phyloP scores from a whole-genome alignment of 129 eudicot species.

The Oenanthe sinensis region DNA sequence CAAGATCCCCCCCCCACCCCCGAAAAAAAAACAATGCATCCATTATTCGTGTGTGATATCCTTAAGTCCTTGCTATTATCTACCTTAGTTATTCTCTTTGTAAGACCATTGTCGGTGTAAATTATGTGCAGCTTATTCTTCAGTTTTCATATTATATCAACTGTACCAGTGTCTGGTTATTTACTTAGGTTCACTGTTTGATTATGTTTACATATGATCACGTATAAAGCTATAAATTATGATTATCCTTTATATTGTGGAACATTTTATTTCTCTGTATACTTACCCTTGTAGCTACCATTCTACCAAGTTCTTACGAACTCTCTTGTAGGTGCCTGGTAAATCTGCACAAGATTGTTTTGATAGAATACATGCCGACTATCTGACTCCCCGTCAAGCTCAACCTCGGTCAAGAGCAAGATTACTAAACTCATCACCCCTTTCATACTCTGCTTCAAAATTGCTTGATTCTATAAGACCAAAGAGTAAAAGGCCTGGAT shows the following conservation, averaged over 20 bases:
- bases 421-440: slow-evolving; percentile 21
- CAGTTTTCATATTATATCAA: not conserved
- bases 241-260: not conserved
- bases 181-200: not conserved
- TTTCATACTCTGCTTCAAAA: slow-evolving; percentile 36
- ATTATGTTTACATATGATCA: not conserved
- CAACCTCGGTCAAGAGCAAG: slow-evolving; percentile 45
- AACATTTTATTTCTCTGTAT: not conserved
- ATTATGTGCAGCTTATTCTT: not conserved
- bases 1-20: not conserved
- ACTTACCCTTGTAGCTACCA: not conserved
- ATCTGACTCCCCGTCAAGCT: slow-evolving; percentile 63
- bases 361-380: slow-evolving; percentile 67
- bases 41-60: not conserved
- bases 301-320: not conserved
- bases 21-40: not conserved
- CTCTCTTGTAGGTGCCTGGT: slow-evolving; percentile 76
- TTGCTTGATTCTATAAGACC: slow-evolving; percentile 39
- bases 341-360: slow-evolving; percentile 92
- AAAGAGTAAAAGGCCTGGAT: slow-evolving; percentile 32
- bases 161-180: not conserved
- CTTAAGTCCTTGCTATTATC: not conserved
- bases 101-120: not conserved
- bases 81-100: not conserved
- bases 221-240: not conserved